Evolutionary conservation across 1,284 basidiomycete genomes (phyloP).

Genomic region (Sanguinoderma infundibulare): DNA sequence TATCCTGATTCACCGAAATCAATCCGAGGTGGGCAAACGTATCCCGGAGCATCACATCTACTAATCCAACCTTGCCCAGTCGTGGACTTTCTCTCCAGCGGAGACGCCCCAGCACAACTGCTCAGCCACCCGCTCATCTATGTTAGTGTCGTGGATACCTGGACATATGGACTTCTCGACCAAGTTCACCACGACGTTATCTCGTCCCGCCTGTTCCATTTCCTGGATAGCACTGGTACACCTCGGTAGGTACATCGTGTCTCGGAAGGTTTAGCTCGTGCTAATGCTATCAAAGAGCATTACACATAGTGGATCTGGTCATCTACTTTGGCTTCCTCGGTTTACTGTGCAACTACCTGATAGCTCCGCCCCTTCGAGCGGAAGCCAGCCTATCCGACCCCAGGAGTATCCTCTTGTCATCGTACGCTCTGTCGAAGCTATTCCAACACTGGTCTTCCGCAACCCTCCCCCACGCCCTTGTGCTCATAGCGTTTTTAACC

Average conservation of each 20-base stretch:
- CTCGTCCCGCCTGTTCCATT: conserved; percentile 27
- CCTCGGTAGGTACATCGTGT: conserved; percentile 43
- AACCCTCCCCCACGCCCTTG: conserved; percentile 36
- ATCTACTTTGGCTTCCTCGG: conserved; percentile 44
- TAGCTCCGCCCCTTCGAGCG: conserved; percentile 44
- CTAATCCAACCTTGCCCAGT: conserved; percentile 37
- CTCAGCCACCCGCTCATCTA: conserved; percentile 47
- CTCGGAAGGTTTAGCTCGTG: conserved; percentile 3
- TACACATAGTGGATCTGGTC: conserved; percentile 50
- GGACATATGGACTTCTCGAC: conserved; percentile 43
- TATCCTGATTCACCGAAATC: conserved; percentile 6
- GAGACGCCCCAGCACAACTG: conserved; percentile 38
- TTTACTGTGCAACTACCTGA: conserved; percentile 47
- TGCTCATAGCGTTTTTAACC: conserved; percentile 37
- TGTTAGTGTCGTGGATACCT: conserved; percentile 44
- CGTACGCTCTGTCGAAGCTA: conserved; percentile 36
- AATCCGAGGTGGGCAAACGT: conserved; percentile 24
- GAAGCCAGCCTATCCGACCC: conserved; percentile 29
- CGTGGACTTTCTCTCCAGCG: conserved; percentile 45
- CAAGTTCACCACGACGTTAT: conserved; percentile 4
- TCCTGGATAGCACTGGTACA: conserved; percentile 44
- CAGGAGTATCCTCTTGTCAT: conserved; percentile 43
- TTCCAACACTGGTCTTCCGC: conserved; percentile 28
- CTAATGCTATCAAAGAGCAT: conserved; percentile 39
- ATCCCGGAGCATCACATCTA: not conserved